Percentiles rank a stretch among this genome's conserved stretches.
These are phyloP conservation scores for Tetradesmus lagerheimii DNA, from an alignment of 139 green algal species.

Conservation along the genomic window DNA sequence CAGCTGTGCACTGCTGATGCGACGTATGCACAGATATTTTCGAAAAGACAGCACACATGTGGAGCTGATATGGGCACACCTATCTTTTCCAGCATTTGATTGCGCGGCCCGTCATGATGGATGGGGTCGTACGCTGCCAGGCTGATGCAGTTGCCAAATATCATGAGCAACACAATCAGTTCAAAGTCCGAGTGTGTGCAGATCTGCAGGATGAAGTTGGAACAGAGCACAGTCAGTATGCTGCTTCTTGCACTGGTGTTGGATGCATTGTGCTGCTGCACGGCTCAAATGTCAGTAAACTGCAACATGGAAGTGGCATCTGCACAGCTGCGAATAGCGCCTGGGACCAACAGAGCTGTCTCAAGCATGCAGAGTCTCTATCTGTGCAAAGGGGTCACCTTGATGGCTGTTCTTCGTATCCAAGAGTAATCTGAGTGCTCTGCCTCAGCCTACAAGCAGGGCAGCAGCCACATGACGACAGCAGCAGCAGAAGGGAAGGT, in stretches of 20 bases:
- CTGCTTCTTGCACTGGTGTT: neutral
- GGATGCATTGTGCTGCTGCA: neutral
- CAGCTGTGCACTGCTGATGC: no score
- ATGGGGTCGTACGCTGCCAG: conserved; percentile 73
- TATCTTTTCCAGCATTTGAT: conserved; percentile 60
- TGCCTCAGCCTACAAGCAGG: neutral
- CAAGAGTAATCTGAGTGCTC: neutral
- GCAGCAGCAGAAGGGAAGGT: neutral
- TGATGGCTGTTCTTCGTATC: neutral
- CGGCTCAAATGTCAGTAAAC: neutral
- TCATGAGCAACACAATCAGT: conserved; percentile 71
- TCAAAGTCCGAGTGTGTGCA: conserved; percentile 77
- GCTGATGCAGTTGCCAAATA: conserved; percentile 83
- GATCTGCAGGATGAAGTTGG: neutral
- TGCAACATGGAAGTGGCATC: no score
- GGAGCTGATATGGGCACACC: conserved; percentile 55
- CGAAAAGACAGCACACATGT: no score
- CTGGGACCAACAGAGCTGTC: no score
- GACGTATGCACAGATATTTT: no score
- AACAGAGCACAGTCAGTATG: neutral
- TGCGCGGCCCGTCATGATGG: conserved; percentile 52
- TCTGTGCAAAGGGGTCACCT: no score
- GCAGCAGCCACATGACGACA: neutral
- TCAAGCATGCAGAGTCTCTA: no score
- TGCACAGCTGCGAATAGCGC: no score